Conservation (phyloP, 2,329 filamentous ascomycete genomes). For the Zymoseptoria pseudotritici region DNA sequence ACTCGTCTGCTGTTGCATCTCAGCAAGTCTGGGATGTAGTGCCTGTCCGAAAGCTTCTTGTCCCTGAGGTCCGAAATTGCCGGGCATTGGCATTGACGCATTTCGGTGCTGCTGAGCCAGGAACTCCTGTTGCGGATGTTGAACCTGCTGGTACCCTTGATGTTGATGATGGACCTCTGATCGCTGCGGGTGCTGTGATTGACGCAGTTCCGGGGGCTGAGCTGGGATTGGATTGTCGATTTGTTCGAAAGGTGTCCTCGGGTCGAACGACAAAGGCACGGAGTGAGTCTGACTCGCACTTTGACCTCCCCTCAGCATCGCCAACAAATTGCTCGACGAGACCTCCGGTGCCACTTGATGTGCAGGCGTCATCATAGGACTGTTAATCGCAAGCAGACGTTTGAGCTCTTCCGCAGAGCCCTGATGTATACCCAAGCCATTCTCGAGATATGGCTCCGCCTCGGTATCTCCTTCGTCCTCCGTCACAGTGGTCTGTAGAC, state of each 20-base stretch:
- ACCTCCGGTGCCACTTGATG: conserved; percentile 29
- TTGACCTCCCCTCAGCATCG: conserved; percentile 44
- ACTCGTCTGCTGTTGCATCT: conserved; percentile 17
- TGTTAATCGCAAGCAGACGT: conserved; percentile 39
- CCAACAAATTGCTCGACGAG: conserved; percentile 45
- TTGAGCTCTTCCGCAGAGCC: conserved; percentile 41
- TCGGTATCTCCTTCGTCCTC: conserved; percentile 16
- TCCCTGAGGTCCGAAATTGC: conserved; percentile 3
- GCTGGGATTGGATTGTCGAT: conserved; percentile 39
- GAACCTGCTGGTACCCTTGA: conserved; percentile 42
- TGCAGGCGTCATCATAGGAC: conserved; percentile 28
- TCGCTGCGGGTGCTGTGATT: conserved; percentile 39
- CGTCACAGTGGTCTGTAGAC: conserved; percentile 8
- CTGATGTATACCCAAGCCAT: conserved; percentile 8
- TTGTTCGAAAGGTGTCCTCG: conserved; percentile 47
- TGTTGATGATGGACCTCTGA: conserved; percentile 44
- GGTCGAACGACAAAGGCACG: conserved; percentile 15
- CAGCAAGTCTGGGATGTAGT: conserved; percentile 16
- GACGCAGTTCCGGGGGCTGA: conserved; percentile 49
- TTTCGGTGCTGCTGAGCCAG: conserved; percentile 24
- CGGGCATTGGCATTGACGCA: conserved; percentile 8
- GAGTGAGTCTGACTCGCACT: conserved; percentile 8
- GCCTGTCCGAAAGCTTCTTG: conserved; percentile 5
- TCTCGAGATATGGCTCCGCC: conserved; percentile 8
- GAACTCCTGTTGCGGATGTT: conserved; percentile 30